These are phyloP conservation scores for Boletus subparvulus DNA, from an alignment of 768 basidiomycete species.

Conservation along the genomic window DNA sequence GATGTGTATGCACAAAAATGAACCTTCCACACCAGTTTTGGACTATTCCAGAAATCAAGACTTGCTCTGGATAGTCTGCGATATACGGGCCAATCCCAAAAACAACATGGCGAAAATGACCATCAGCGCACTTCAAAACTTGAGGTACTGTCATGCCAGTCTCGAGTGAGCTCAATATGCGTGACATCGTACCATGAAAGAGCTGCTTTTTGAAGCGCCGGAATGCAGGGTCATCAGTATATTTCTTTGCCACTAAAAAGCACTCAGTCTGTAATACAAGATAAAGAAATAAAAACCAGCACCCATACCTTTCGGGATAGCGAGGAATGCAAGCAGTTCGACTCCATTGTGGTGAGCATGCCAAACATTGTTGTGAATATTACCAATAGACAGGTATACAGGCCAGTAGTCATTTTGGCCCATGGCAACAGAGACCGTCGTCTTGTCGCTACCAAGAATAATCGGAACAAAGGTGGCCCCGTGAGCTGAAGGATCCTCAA, in stretches of 20 bases:
- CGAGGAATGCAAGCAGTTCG: constrained; percentile 24
- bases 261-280: too few species aligned
- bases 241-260: constrained; percentile 8
- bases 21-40: constrained; percentile 7
- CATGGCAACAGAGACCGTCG: neutral
- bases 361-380: neutral
- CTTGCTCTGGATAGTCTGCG: constrained; percentile 37
- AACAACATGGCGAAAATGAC: too few species aligned
- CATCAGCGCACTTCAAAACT: too few species aligned
- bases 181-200: constrained; percentile 32
- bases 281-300: too few species aligned
- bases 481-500: too few species aligned
- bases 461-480: neutral
- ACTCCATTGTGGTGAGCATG: neutral
- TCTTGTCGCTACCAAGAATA: neutral
- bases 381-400: neutral
- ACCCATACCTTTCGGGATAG: constrained; percentile 33
- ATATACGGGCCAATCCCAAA: too few species aligned
- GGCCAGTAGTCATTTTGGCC: neutral
- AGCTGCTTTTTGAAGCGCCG: constrained; percentile 33
- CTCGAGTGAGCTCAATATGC: neutral
- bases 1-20: too few species aligned
- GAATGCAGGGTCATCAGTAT: constrained; percentile 11
- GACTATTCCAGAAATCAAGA: constrained; percentile 5
- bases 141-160: constrained; percentile 28